phyloP scores from a whole-genome alignment of 2,329 filamentous ascomycete species.

The Alternaria angustiovoidea region DNA sequence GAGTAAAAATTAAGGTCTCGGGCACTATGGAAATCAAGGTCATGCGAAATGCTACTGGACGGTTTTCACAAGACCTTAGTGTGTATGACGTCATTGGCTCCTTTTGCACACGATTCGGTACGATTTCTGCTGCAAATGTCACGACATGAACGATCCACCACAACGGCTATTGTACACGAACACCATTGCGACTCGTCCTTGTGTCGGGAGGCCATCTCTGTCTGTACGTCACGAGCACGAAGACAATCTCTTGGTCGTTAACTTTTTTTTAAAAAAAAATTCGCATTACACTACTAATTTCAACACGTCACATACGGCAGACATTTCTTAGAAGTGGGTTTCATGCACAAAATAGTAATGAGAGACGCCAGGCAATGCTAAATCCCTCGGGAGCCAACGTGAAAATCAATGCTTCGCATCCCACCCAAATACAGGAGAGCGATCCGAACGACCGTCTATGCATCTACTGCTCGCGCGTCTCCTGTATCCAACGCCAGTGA shows the following conservation, averaged over 20 bases:
- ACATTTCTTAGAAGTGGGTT: neutral
- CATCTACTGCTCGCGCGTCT: constrained; percentile 34
- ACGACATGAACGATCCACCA: neutral
- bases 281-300: neutral
- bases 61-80: neutral
- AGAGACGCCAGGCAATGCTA: constrained; percentile 10
- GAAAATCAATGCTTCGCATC: constrained; percentile 14
- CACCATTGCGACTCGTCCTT: too few species aligned
- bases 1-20: neutral
- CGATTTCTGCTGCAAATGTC: neutral
- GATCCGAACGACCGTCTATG: constrained; percentile 20
- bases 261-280: neutral
- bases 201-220: too few species aligned
- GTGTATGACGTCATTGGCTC: constrained; percentile 11
- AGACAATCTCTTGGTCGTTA: neutral
- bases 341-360: constrained; percentile 2
- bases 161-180: neutral
- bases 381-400: constrained; percentile 20
- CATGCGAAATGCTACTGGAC: neutral
- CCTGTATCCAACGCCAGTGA: constrained; percentile 37
- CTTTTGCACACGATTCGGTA: neutral
- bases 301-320: neutral
- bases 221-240: neutral
- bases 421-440: constrained; percentile 9
- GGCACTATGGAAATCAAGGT: neutral